Percentiles rank a stretch among this genome's conserved stretches.
Evolutionary conservation across 768 basidiomycete species (phyloP).

Genomic region (Phylloporus scabripes): DNA sequence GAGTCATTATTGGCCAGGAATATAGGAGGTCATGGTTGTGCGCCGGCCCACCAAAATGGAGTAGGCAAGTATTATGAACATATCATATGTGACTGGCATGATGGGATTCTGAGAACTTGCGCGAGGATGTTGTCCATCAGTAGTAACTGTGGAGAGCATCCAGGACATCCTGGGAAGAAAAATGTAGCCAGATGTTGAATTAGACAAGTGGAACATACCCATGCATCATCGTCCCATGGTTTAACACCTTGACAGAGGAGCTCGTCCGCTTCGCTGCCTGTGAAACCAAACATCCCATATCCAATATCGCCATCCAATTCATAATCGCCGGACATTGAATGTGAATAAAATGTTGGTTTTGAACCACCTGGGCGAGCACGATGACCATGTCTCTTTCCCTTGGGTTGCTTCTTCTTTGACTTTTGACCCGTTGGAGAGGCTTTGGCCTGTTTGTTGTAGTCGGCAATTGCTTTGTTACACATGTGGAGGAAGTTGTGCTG

Average conservation of each 20-base stretch:
- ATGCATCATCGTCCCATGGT: conserved; percentile 43
- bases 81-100: background rate
- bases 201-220: conserved; percentile 23
- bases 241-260: conserved; percentile 38
- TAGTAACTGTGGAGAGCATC: conserved; percentile 1
- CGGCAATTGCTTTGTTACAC: background rate
- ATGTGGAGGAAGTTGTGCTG: background rate
- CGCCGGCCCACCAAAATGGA: too few species aligned
- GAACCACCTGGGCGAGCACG: background rate
- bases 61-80: background rate
- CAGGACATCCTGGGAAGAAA: conserved; percentile 15
- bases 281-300: conserved; percentile 19
- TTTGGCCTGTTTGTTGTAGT: background rate
- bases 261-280: conserved; percentile 32
- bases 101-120: background rate
- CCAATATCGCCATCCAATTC: background rate
- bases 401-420: conserved; percentile 3
- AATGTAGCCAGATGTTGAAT: background rate
- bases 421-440: background rate
- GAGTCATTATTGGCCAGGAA: background rate
- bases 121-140: background rate
- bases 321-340: background rate
- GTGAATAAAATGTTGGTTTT: background rate
- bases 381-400: background rate
- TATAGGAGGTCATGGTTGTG: too few species aligned